Base-by-base conservation (phyloP, 2,329 filamentous ascomycete species). In the Calonectria honghensis region DNA sequence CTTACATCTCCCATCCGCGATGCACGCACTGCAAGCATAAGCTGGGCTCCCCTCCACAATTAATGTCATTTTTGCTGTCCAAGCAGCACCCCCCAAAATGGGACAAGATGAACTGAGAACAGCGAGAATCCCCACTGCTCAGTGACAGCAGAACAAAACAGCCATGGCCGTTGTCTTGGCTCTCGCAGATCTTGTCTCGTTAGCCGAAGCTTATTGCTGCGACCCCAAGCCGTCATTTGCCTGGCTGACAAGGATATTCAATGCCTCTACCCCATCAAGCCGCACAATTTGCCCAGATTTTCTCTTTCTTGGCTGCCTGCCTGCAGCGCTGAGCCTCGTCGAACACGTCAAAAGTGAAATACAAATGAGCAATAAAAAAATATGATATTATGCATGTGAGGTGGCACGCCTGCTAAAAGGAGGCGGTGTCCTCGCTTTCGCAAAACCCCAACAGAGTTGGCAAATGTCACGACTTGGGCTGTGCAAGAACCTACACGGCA, bases 401-500 rank as follows among this genome's bases (percentile, higher is more conserved):
- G 11, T 1, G 6, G 32, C 9, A 16, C 54, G 7, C 10, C 35
- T 24, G 7, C 24, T 24, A 16, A 27, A 61, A 61, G 18, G n/a
- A 41, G 57, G 57, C 37, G 57, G 35, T 24, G 57, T 27, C 57
- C 57, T 63, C 57, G 57, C n/a, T 63, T 63, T 63, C 57, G 57
- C 57, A 41, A 63, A 29, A 20, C 24, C 18, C 18, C n/a, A 24
- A 48, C n/a, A 24, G 18, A 48, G 20, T 48, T 48, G 45, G 18
- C 39, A 63, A 16, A 18, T 35, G 24, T 18, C n/a, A n/a, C 35
- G 24, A 41, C 24, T n/a, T 35, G 54, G 57, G 57, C 57, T 63
- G 35, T 63, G 57, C 57, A 63, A 29, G 57, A 63, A 63, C 57
- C 57, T 63, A 63, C 57, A 41, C 57, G 57, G 57, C 32, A 63